A percentile compares a stretch with the other conserved stretches of the same genome.
phyloP scores from a whole-genome alignment of 164 flowering plant species.

The Magnolia officinalis region DNA sequence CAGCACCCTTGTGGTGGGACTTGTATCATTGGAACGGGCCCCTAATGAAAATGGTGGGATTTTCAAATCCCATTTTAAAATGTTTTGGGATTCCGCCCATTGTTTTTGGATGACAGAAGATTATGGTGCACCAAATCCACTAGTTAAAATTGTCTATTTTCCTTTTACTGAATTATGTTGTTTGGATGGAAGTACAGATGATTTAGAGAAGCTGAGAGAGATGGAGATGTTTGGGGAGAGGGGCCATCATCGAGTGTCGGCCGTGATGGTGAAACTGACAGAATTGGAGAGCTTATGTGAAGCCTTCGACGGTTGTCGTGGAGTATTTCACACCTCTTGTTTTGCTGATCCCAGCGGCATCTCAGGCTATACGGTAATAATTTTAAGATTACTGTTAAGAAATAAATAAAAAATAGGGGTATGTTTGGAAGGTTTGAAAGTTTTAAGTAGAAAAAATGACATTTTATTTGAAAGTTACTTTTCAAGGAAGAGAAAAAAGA shows the following conservation, averaged over 20 bases:
- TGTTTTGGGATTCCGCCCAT: too few species aligned
- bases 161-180: too few species aligned
- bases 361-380: conserved; percentile 66
- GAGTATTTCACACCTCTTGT: conserved; percentile 72
- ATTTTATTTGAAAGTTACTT: too few species aligned
- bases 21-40: too few species aligned
- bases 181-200: conserved; percentile 36
- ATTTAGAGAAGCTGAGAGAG: conserved; percentile 47
- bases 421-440: not conserved
- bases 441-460: too few species aligned
- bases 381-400: not conserved
- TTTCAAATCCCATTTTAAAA: too few species aligned
- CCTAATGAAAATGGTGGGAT: too few species aligned
- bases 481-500: too few species aligned
- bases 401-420: not conserved
- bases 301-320: conserved; percentile 61
- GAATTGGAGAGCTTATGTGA: conserved; percentile 43
- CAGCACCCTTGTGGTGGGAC: too few species aligned
- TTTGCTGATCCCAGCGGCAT: conserved; percentile 65
- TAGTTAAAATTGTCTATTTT: too few species aligned
- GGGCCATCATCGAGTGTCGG: conserved; percentile 17
- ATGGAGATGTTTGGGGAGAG: conserved; percentile 37
- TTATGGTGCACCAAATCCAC: too few species aligned
- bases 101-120: too few species aligned
- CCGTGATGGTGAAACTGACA: conserved; percentile 40